Conservation (phyloP, 306 rosid species). For the Inga oerstediana region DNA sequence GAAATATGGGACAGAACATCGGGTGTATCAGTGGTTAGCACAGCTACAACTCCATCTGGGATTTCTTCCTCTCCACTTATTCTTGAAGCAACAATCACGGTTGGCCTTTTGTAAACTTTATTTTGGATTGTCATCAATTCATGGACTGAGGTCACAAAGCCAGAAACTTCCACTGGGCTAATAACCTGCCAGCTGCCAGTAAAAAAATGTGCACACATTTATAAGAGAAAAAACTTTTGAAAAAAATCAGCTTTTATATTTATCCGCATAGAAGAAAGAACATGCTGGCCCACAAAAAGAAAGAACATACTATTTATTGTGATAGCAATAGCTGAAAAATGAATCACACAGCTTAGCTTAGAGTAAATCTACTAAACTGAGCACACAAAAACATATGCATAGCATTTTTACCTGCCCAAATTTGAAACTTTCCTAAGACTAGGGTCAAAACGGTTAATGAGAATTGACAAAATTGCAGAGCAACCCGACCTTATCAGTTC, state of each 20-base stretch:
- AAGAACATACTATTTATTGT: background rate
- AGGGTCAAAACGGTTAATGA: conserved; percentile 38
- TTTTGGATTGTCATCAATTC: conserved; percentile 32
- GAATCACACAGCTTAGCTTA: conserved; percentile 3
- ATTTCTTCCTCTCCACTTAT: conserved; percentile 45
- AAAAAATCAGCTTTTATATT: background rate
- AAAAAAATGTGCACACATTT: background rate
- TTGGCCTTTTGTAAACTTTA: conserved; percentile 37
- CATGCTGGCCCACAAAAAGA: background rate
- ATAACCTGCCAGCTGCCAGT: conserved; percentile 47
- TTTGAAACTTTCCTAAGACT: conserved; percentile 37
- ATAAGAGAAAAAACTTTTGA: background rate
- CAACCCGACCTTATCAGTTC: conserved; percentile 43
- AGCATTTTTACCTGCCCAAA: conserved; percentile 36
- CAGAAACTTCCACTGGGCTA: conserved; percentile 43
- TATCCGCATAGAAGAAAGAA: background rate
- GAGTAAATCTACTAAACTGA: conserved; percentile 1
- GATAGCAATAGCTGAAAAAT: background rate
- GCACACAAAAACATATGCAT: background rate
- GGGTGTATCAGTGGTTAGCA: conserved; percentile 44
- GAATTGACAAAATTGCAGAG: conserved; percentile 35
- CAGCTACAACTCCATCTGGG: conserved; percentile 44
- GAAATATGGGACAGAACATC: conserved; percentile 47
- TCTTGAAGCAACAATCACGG: conserved; percentile 31
- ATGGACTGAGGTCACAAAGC: conserved; percentile 32